Percentiles rank a stretch among this genome's conserved stretches.
These are phyloP conservation scores for Cytospora schulzeri DNA, from an alignment of 2,329 filamentous ascomycete species.

Conservation along the genomic window DNA sequence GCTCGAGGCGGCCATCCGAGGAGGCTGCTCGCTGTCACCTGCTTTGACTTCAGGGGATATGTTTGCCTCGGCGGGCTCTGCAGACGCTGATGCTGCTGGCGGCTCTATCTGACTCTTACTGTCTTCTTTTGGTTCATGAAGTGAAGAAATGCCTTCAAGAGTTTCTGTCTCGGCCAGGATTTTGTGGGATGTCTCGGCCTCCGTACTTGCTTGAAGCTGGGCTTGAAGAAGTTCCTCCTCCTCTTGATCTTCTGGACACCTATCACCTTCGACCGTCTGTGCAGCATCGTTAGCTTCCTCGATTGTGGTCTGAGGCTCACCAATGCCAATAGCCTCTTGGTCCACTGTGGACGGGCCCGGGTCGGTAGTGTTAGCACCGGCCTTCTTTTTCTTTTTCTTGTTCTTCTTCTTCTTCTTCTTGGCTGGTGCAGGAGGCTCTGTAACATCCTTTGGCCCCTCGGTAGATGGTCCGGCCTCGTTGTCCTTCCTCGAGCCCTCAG, in stretches of 20 bases:
- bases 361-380: not conserved
- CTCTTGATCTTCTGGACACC: not conserved
- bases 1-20: not conserved
- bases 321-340: not conserved
- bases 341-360: not conserved
- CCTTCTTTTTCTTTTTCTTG: not conserved
- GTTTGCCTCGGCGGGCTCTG: not conserved
- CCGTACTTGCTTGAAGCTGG: not conserved
- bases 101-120: not conserved
- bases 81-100: not conserved
- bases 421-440: not conserved
- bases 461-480: not conserved
- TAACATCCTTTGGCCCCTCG: not conserved
- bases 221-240: not conserved
- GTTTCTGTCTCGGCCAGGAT: not conserved
- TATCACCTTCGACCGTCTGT: not conserved
- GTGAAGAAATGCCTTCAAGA: not conserved
- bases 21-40: not conserved
- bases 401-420: not conserved
- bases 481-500: too few species aligned
- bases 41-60: not conserved
- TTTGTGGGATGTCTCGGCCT: not conserved
- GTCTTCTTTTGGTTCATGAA: not conserved
- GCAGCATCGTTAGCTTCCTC: not conserved
- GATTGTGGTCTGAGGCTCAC: not conserved